A percentile compares a stretch with the other conserved stretches of the same genome.
These are phyloP conservation scores for Stephania yunnanensis DNA, from an alignment of 164 flowering plant genomes.

Conservation along the genomic window DNA sequence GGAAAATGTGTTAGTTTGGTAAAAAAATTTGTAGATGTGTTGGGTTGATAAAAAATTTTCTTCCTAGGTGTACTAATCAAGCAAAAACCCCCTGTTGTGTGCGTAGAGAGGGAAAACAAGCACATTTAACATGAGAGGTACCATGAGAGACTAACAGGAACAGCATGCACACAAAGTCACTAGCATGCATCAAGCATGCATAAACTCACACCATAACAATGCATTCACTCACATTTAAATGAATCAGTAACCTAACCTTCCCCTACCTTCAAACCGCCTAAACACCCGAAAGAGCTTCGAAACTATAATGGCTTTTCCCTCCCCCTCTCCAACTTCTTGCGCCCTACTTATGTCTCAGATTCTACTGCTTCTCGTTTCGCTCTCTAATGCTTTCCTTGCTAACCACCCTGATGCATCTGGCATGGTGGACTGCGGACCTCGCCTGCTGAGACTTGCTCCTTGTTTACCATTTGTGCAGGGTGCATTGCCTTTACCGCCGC, in stretches of 20 bases:
- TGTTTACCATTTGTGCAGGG: conserved; percentile 76
- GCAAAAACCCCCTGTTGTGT: no score
- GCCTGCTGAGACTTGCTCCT: conserved; percentile 37
- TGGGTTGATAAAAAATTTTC: no score
- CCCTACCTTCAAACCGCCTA: not conserved
- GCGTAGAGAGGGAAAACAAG: no score
- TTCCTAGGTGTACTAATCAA: no score
- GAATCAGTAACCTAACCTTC: not conserved
- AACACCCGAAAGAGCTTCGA: not conserved
- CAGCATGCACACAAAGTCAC: conserved; percentile 11
- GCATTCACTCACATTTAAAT: conserved; percentile 5
- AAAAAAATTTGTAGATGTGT: no score
- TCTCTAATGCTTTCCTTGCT: not conserved
- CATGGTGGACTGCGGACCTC: conserved; percentile 34
- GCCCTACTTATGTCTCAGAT: not conserved
- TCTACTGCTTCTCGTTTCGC: conserved; percentile 12
- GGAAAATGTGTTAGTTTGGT: no score
- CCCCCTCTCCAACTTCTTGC: not conserved
- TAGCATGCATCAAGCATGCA: conserved; percentile 28
- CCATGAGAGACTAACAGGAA: conserved; percentile 4
- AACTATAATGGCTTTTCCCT: conserved; percentile 13
- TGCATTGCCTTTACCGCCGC: conserved; percentile 25
- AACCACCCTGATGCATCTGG: conserved; percentile 5
- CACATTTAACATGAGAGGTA: not conserved
- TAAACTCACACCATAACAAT: conserved; percentile 20